Conservation (phyloP, 306 rosid species). For the Amphicarpaea edgeworthii region DNA sequence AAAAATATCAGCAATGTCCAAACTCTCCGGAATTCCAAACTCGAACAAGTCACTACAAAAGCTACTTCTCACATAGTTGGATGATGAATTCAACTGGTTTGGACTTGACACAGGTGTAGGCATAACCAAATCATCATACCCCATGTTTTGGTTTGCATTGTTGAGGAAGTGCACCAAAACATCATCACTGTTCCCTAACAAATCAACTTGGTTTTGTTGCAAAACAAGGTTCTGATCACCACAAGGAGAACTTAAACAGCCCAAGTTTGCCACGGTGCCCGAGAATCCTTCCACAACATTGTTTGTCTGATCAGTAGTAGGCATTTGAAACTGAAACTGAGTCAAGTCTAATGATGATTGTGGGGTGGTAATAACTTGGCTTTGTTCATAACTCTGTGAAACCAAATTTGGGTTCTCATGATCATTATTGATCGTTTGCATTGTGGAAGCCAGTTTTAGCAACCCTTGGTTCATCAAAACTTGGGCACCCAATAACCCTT, state of each 20-base stretch:
- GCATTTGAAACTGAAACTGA: conserved; percentile 45
- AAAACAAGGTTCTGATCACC: conserved; percentile 37
- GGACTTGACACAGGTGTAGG: conserved; percentile 70
- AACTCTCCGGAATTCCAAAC: conserved; percentile 73
- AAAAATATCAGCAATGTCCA: conserved; percentile 61
- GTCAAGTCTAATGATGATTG: conserved; percentile 26
- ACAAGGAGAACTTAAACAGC: conserved; percentile 48
- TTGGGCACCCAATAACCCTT: conserved; percentile 59
- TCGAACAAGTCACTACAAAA: conserved; percentile 66
- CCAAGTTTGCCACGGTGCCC: conserved; percentile 32
- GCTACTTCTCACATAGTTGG: conserved; percentile 58
- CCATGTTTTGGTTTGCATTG: conserved; percentile 40
- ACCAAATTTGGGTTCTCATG: conserved; percentile 49
- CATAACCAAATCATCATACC: conserved; percentile 65
- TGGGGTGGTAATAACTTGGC: conserved; percentile 33
- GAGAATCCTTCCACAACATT: conserved; percentile 40
- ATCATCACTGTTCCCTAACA: conserved; percentile 41
- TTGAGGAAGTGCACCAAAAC: conserved; percentile 31
- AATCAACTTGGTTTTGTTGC: conserved; percentile 45
- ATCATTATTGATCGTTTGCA: conserved; percentile 46
- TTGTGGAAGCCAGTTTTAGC: conserved; percentile 55
- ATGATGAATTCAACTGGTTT: conserved; percentile 64
- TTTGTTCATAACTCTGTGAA: conserved; percentile 41
- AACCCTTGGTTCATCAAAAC: conserved; percentile 59
- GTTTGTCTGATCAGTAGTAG: conserved; percentile 23